Evolutionary conservation across 257 asterid species (phyloP).

Genomic region (Sherardia arvensis): DNA sequence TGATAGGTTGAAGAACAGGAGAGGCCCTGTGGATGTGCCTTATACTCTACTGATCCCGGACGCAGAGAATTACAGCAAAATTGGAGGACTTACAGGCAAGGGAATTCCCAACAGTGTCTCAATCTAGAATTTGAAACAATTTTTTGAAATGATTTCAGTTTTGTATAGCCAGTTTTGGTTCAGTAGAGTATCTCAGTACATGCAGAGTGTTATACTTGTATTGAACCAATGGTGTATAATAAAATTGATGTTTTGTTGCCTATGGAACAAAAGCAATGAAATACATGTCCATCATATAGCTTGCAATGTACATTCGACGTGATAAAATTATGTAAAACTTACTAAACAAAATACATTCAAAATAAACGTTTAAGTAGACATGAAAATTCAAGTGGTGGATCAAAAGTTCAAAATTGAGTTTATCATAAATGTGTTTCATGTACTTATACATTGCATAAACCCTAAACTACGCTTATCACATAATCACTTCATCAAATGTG

Average conservation of each 20-base stretch:
- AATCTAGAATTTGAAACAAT: conserved; percentile 25
- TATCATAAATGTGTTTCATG: no score
- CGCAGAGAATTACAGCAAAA: conserved; percentile 24
- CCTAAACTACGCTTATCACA: no score
- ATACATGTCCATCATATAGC: no score
- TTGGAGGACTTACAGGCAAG: conserved; percentile 59
- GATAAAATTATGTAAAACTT: no score
- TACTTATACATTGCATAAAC: no score
- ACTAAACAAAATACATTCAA: no score
- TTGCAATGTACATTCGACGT: no score
- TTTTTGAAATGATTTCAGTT: background rate
- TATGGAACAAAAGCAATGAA: background rate
- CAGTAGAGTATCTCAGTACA: background rate
- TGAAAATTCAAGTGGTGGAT: no score
- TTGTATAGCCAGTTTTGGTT: background rate
- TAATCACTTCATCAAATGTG: no score
- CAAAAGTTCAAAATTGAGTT: no score
- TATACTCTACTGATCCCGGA: conserved; percentile 49
- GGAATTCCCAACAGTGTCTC: conserved; percentile 79
- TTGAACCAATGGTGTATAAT: background rate
- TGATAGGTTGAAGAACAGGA: conserved; percentile 29
- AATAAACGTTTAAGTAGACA: no score
- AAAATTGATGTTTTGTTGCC: background rate
- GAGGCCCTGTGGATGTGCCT: conserved; percentile 55
- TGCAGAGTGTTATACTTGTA: background rate